Evolutionary conservation across 257 asterid genomes (phyloP), one percentile per base, ranked within the genome.

Genomic region (Solanum bukasovii): DNA sequence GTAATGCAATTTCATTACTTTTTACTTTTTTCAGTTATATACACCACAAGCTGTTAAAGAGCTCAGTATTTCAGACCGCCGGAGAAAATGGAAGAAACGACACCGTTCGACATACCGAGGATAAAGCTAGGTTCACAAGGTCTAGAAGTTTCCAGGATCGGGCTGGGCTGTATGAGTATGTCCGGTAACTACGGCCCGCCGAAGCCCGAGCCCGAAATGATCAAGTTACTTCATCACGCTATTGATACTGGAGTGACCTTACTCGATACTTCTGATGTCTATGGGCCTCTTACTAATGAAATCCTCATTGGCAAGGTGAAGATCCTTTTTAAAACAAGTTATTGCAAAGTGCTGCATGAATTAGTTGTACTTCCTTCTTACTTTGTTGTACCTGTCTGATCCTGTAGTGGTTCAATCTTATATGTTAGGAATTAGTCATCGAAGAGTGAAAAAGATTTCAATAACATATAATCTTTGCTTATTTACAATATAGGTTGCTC

Each of bases 131-230:
- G 93, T 3, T 87, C 89, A 1, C 90, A 82, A 70, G 93, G 93
- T 23, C 72, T 91, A 25, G 93, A 87, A 46, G 91, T 91, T 12
- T 91, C 90, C 5, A 75, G 81, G 78, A 77, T 79, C 56, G 93
- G 91, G n/a, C 83, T 91, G 42, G 93, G 91, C 63, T 91, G 93
- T 37, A 89, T 90, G 92, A 84, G 92, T 2, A 91, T 91, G 93
- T 89, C 93, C 23, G 65, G 65, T 56, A 21, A 16, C 13, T 88
- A 91, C 88, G 91, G 93, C 27, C 87, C 87, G n/a, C 65, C 92
- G 27, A 91, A 88, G 86, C 91, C 92, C 59, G 91, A 87, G 31
- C 65, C 91, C 18, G 93, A 91, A 9, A 91, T 90, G 92, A 90
- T 91, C 88, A 35, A 89, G 7, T 65, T 91, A 75, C 90, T 91